Evolutionary conservation across 169 alveolate genomes (phyloP).

Genomic region (Cardiosporidium cionae): DNA sequence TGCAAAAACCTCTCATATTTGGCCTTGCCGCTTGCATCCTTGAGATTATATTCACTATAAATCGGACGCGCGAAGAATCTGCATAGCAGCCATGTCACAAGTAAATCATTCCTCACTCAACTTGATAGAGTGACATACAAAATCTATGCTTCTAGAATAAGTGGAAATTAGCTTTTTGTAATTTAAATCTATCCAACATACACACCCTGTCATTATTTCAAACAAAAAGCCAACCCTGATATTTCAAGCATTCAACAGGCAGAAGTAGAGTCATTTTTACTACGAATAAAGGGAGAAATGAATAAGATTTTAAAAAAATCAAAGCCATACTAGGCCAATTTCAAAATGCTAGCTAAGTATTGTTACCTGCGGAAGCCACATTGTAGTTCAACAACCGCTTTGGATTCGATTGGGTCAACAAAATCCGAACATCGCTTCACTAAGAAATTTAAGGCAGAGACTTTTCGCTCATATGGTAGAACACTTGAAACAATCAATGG

Average conservation of each 20-base stretch:
- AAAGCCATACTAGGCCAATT: too few relatives aligned
- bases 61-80: conserved; percentile 9
- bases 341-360: too few relatives aligned
- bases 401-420: conserved; percentile 30
- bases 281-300: too few relatives aligned
- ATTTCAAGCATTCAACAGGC: too few relatives aligned
- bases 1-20: neutral
- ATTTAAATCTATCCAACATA: too few relatives aligned
- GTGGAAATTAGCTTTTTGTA: too few relatives aligned
- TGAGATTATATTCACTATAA: neutral
- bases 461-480: conserved; percentile 36
- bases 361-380: conserved; percentile 49
- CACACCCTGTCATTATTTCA: too few relatives aligned
- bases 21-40: neutral
- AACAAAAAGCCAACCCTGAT: too few relatives aligned
- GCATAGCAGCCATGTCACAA: neutral
- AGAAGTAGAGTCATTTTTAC: neutral
- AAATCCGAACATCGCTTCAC: conserved; percentile 12
- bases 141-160: too few relatives aligned
- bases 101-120: neutral
- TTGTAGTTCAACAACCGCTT: conserved; percentile 23
- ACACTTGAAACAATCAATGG: conserved; percentile 36
- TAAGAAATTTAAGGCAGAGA: conserved; percentile 36
- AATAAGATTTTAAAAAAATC: too few relatives aligned
- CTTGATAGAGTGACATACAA: too few relatives aligned